Evolutionary conservation across 1,284 basidiomycete genomes (phyloP).

Genomic region (Rugosomyces carneus): DNA sequence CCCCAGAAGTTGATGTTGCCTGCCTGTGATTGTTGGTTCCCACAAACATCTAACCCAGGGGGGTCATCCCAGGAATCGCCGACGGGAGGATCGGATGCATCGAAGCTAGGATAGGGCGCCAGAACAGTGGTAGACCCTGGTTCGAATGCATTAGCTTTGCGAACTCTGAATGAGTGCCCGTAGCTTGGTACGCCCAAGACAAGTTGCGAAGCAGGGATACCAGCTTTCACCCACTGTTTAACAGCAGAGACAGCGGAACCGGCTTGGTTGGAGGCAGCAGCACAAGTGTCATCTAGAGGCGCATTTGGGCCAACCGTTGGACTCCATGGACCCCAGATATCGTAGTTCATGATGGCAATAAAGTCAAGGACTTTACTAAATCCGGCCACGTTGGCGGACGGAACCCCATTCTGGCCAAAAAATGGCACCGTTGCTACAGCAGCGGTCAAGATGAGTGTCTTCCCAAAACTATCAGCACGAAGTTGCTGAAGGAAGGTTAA

Average conservation of each 20-base stretch:
- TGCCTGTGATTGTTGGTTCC: slow-evolving; percentile 31
- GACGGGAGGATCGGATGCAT: slow-evolving; percentile 36
- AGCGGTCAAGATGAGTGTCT: slow-evolving; percentile 69
- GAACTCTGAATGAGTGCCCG: slow-evolving; percentile 59
- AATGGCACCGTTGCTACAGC: slow-evolving; percentile 71
- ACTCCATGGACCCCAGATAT: slow-evolving; percentile 61
- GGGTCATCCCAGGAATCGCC: slow-evolving; percentile 55
- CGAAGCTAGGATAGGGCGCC: slow-evolving; percentile 48
- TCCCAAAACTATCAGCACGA: slow-evolving; percentile 48
- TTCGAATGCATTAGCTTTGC: slow-evolving; percentile 34
- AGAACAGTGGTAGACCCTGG: slow-evolving; percentile 28
- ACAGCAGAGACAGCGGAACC: slow-evolving; percentile 81
- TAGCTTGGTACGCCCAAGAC: slow-evolving; percentile 76
- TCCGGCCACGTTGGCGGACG: slow-evolving; percentile 57
- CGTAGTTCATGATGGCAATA: slow-evolving; percentile 88
- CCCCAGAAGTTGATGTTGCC: slow-evolving; percentile 60
- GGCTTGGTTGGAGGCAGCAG: slow-evolving; percentile 48
- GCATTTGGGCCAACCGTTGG: slow-evolving; percentile 72
- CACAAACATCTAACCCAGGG: slow-evolving; percentile 49
- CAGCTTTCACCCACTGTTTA: slow-evolving; percentile 67
- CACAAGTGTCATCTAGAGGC: slow-evolving; percentile 76
- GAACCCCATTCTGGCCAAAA: slow-evolving; percentile 48
- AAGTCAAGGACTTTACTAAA: slow-evolving; percentile 77
- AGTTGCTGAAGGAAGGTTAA: slow-evolving; percentile 74
- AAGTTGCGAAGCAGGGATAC: slow-evolving; percentile 66